Base-by-base conservation (phyloP, 768 basidiomycete genomes). In the Lentinula aciculospora region DNA sequence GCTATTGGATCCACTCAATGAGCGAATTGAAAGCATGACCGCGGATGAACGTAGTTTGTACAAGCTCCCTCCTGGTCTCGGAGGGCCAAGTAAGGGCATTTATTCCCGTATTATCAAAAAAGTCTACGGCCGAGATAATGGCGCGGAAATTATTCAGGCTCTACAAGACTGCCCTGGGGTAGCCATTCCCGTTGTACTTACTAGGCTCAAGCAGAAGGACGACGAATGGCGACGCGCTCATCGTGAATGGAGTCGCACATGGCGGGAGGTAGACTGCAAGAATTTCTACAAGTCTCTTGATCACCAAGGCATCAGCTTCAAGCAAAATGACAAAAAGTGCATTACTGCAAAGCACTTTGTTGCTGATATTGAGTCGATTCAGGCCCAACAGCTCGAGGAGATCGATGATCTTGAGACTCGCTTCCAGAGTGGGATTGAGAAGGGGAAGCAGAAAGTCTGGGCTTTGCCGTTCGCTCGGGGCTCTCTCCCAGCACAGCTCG, bases 251-350 rank as follows among this genome's bases (percentile, higher is more conserved):
- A 92, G 89, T 72, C 83, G 89, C 60, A 95, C 94, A 15, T 98
- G 97, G 97, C 81, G 94, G 51, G 96, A 98, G 69, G 89, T 95
- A 49, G 94, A 99, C 65, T 88, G 88, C 57, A 94, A 94, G 74
- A 98, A 98, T 75, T 98, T 95, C 69, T 96, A 97, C 84, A 98
- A 96, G 74, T 88, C 89, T 29, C 84, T 98, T 50, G 97, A 99
- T 68, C 93, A 97, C 67, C 95, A 97, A 69, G 95, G 94, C 17
- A 90, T 92, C 69, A 84, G 81, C 59, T 97, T 96, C 84, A 98
- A 98, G 76, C 80, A 80, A 58, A 95, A 93, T 70, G 97, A 99
- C 78, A 98, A 98, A 82, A 92, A 92, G 72, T 82, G 80, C 58
- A 89, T 94, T 66, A 93, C 89, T 6, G 79, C 89, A 42, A 94